Percentiles rank a stretch among this genome's conserved stretches.
Evolutionary conservation across 345 rosid species (phyloP).

Genomic region (Durio zibethinus): DNA sequence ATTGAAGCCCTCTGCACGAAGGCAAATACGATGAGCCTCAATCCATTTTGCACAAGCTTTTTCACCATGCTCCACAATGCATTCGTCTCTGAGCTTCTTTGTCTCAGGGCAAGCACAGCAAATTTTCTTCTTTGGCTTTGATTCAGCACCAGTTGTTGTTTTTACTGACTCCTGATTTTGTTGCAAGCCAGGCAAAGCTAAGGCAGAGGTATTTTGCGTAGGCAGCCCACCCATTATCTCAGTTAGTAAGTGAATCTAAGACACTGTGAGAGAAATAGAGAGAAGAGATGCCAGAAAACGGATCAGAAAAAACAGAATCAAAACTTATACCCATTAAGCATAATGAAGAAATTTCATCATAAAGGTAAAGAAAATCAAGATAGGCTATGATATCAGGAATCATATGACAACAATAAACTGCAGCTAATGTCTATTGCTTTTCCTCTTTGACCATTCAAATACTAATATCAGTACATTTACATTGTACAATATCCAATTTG

Average conservation of each 20-base stretch:
- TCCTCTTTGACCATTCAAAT: neutral
- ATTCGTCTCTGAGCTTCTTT: conserved; percentile 86
- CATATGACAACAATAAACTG: neutral
- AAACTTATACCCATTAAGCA: neutral
- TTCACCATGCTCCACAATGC: conserved; percentile 84
- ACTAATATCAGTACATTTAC: neutral
- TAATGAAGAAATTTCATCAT: neutral
- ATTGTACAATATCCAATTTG: neutral
- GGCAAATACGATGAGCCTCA: conserved; percentile 58
- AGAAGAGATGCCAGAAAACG: neutral
- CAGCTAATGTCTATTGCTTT: neutral
- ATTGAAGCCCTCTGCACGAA: conserved; percentile 87
- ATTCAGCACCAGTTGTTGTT: conserved; percentile 28
- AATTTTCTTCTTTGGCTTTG: conserved; percentile 88
- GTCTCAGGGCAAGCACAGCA: conserved; percentile 95
- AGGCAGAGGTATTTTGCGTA: conserved; percentile 40
- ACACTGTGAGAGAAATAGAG: neutral
- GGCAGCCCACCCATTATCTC: conserved; percentile 53
- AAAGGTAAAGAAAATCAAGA: neutral
- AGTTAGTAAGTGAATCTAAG: neutral
- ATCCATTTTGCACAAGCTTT: conserved; percentile 59
- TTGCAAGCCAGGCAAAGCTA: conserved; percentile 37
- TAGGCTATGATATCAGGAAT: neutral
- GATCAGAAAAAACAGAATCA: neutral
- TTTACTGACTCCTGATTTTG: conserved; percentile 34